Base-by-base conservation (phyloP, 805 yeast genomes). In the Allodekkera sacchari region DNA sequence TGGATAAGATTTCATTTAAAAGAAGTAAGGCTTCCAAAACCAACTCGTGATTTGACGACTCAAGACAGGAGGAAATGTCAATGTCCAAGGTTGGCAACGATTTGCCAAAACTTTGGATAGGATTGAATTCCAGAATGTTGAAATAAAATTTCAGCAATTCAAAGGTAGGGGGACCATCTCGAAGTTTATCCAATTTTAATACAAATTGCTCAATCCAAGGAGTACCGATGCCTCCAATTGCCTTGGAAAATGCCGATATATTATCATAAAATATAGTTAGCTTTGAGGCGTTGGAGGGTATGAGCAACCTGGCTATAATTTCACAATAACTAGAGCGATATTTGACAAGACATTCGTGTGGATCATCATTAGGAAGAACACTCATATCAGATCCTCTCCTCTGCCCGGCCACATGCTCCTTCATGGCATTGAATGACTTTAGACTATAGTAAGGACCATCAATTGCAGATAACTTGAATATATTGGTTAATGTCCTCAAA, bases 401-500 rank as follows among this genome's bases (percentile, higher is more conserved):
- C 9, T 20, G 24, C 7, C 45, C 50, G 3, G 28, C 21, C 5
- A 50, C 39, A 19, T 36, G 33, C 7, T 43, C 46, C 20, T 41
- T 45, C 27, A 54, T 28, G 3, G 45, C 35, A n/a, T 37, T 40
- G 22, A 49, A 45, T 27, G 45, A 47, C 28, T 47, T 42, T 25
- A 54, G 27, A 17, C 46, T 48, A 36, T 55, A 57, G 34, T 50
- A 59, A 1, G 53, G 47, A 7, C 63, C 61, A 7, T 50, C 49
- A 19, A 36, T 39, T 4, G 46, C 27, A 0, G 63, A 48, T 6
- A 28, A 33, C 27, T 52, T 50, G 29, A 74, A 58, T 5, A 75
- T 51, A 1, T 45, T 43, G 5, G 63, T 59, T 22, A 74, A 41
- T 2, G 78, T 53, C 12, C 55, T 57, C 22, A 78, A 48, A 1